phyloP scores from a whole-genome alignment of 2,329 filamentous ascomycete species.

The Bisporella sp. region DNA sequence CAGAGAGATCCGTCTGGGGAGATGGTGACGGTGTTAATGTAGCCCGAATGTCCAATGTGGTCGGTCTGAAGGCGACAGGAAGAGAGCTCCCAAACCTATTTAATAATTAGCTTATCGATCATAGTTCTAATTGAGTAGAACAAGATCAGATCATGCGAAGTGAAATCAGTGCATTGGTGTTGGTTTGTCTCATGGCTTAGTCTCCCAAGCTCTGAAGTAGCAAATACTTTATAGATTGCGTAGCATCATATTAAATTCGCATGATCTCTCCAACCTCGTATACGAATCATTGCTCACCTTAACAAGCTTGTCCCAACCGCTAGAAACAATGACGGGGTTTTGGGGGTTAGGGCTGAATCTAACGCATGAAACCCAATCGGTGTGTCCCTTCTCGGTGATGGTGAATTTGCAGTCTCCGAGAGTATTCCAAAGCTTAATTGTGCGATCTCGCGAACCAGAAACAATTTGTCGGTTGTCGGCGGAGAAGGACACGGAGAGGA shows the following conservation, averaged over 20 bases:
- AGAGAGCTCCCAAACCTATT: conserved; percentile 96
- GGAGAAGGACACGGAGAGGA: conserved; percentile 99
- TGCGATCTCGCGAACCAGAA: conserved; percentile 94
- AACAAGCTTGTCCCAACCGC: conserved; percentile 99
- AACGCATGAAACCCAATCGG: conserved; percentile 99
- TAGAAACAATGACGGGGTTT: conserved; percentile 98
- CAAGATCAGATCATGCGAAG: conserved; percentile 14
- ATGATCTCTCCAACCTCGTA: conserved; percentile 13
- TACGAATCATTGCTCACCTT: conserved; percentile 66
- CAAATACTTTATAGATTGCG: conserved; percentile 93
- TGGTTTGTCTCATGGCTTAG: conserved; percentile 93
- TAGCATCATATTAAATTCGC: conserved; percentile 73
- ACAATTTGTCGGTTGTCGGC: conserved; percentile 99
- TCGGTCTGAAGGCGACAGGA: conserved; percentile 99
- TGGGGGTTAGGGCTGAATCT: conserved; percentile 99
- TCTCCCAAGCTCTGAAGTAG: conserved; percentile 96
- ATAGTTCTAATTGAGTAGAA: neutral
- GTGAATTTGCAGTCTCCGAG: conserved; percentile 99
- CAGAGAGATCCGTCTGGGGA: conserved; percentile 98
- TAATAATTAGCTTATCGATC: conserved; percentile 13
- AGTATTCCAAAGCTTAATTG: conserved; percentile 99
- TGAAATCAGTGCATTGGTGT: conserved; percentile 78
- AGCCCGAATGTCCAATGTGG: conserved; percentile 99
- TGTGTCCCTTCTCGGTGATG: conserved; percentile 99
- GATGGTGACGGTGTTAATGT: conserved; percentile 99